phyloP scores from a whole-genome alignment of 306 rosid species.

The Purshia tridentata region DNA sequence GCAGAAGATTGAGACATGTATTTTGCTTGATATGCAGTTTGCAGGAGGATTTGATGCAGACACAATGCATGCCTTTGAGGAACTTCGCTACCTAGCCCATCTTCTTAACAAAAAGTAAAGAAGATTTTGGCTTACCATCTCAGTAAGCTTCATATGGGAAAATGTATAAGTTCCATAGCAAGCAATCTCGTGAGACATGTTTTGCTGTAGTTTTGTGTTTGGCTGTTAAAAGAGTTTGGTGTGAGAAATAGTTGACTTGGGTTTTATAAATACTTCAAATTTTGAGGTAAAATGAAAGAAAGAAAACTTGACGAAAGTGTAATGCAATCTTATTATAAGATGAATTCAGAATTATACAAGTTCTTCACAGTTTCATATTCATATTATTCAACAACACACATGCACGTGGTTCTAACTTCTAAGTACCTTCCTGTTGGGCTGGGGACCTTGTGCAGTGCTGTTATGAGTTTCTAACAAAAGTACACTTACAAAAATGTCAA shows the following conservation, averaged over 20 bases:
- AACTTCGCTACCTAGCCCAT: slow-evolving; percentile 85
- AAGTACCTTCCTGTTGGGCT: no score
- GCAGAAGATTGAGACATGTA: slow-evolving; percentile 11
- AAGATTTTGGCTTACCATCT: slow-evolving; percentile 39
- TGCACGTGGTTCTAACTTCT: no score
- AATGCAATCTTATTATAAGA: background rate
- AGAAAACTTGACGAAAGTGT: background rate
- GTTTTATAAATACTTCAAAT: background rate
- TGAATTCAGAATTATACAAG: background rate
- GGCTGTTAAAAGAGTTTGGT: background rate
- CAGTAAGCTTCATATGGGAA: slow-evolving; percentile 33
- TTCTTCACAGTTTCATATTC: background rate
- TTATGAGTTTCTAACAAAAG: background rate
- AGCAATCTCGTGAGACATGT: background rate
- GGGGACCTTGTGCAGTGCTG: background rate
- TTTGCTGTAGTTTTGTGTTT: slow-evolving; percentile 3
- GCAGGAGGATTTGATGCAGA: slow-evolving; percentile 99
- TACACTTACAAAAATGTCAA: background rate
- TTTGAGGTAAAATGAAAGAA: background rate
- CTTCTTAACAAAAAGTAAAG: slow-evolving; percentile 72
- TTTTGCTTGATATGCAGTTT: slow-evolving; percentile 58
- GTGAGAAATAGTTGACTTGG: background rate
- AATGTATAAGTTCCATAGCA: background rate
- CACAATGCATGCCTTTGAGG: slow-evolving; percentile 95
- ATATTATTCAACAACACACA: background rate